Conservation (phyloP, 1,139 yeast genomes). For the Meyerozyma smithsonii region DNA sequence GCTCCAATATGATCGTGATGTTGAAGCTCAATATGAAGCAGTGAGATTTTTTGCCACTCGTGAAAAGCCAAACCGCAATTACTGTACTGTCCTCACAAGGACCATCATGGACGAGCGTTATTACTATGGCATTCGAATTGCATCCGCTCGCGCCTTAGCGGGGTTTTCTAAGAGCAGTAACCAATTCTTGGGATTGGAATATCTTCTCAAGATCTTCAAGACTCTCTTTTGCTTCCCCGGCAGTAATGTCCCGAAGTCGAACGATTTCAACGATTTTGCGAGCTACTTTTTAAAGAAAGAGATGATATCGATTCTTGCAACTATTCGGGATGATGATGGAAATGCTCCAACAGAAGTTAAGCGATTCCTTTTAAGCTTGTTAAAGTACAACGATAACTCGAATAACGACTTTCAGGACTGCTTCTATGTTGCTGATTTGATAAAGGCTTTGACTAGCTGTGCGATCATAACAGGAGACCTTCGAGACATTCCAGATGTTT, state of each 20-base stretch:
- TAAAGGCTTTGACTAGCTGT: constrained; percentile 49
- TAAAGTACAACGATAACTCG: constrained; percentile 83
- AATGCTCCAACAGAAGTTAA: constrained; percentile 63
- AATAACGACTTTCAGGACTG: constrained; percentile 75
- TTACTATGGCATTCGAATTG: constrained; percentile 82
- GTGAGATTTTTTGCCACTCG: constrained; percentile 64
- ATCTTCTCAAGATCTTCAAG: constrained; percentile 67
- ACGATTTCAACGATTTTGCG: constrained; percentile 70
- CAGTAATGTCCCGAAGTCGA: constrained; percentile 66
- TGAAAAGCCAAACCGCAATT: constrained; percentile 53
- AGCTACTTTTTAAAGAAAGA: constrained; percentile 66
- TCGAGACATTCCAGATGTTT: constrained; percentile 12
- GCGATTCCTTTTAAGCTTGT: constrained; percentile 60
- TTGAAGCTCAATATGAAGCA: constrained; percentile 91
- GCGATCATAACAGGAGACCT: constrained; percentile 36
- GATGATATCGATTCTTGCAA: constrained; percentile 59
- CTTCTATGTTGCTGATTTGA: constrained; percentile 56
- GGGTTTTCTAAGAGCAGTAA: constrained; percentile 58
- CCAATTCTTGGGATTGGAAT: constrained; percentile 66
- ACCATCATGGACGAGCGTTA: constrained; percentile 83
- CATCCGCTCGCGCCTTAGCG: constrained; percentile 80
- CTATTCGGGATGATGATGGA: constrained; percentile 58
- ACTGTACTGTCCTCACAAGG: constrained; percentile 74
- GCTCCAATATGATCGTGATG: constrained; percentile 90
- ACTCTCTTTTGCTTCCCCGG: constrained; percentile 68